Evolutionary conservation across 2,329 filamentous ascomycete species (phyloP).

Genomic region (Acrodontium crateriforme): DNA sequence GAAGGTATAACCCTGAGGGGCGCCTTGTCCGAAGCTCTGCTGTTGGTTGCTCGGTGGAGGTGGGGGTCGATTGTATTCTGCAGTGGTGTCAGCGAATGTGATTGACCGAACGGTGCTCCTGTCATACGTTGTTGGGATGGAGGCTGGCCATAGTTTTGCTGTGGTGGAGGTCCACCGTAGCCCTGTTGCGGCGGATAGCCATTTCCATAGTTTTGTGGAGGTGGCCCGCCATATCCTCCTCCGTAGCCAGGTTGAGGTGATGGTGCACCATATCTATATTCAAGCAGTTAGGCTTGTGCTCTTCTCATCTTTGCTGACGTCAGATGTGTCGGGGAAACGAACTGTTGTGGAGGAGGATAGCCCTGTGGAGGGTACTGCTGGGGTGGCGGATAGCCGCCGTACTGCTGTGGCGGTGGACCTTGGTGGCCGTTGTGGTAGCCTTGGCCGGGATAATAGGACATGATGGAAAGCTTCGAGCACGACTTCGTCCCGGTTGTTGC

Average conservation of each 20-base stretch:
- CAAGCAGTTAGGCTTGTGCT: too few relatives aligned
- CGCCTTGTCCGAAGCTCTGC: conserved; percentile 66
- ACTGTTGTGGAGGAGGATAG: conserved; percentile 7
- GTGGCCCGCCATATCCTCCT: conserved; percentile 27
- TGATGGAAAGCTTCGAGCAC: too few relatives aligned
- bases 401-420: conserved; percentile 13
- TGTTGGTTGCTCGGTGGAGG: conserved; percentile 20
- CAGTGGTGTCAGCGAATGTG: conserved; percentile 32
- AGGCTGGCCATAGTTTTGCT: conserved; percentile 33
- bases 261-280: conserved; percentile 24
- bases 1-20: conserved; percentile 67
- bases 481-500: too few relatives aligned
- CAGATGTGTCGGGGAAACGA: conserved; percentile 2
- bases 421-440: conserved; percentile 18
- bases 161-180: conserved; percentile 31
- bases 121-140: conserved; percentile 10
- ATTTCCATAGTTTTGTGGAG: conserved; percentile 19
- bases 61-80: conserved; percentile 14
- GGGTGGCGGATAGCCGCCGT: conserved; percentile 15
- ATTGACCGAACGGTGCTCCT: conserved; percentile 35
- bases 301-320: too few relatives aligned
- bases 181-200: conserved; percentile 21
- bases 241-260: conserved; percentile 28
- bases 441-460: conserved; percentile 21
- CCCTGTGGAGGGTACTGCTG: conserved; percentile 14